Evolutionary conservation across 805 yeast genomes (phyloP).

Genomic region (Ogataea nitratoaversa): DNA sequence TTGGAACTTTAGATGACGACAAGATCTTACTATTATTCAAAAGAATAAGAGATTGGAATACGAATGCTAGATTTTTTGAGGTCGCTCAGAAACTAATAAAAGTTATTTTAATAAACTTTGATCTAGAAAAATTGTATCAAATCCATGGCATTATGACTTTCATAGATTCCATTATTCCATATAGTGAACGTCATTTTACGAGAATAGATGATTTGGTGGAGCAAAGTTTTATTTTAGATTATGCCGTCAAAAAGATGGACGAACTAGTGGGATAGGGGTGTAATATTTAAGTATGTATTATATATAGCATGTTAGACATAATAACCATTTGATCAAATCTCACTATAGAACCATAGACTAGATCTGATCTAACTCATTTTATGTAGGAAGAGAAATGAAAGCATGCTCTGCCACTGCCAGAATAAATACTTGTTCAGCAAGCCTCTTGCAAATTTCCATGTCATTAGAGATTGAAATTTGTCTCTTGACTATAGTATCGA

Average conservation of each 20-base stretch:
- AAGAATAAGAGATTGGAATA: constrained; percentile 92
- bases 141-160: constrained; percentile 64
- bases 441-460: too few species aligned
- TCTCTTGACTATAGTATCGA: too few species aligned
- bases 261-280: constrained; percentile 24
- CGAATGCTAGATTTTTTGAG: constrained; percentile 74
- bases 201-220: constrained; percentile 79
- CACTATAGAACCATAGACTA: too few species aligned
- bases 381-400: too few species aligned
- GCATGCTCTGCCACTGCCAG: too few species aligned
- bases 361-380: too few species aligned
- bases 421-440: too few species aligned
- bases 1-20: constrained; percentile 52
- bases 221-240: constrained; percentile 81
- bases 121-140: constrained; percentile 53
- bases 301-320: neutral
- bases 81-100: constrained; percentile 75
- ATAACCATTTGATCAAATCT: too few species aligned
- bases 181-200: constrained; percentile 77
- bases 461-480: too few species aligned
- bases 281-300: neutral
- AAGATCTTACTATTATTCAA: constrained; percentile 60
- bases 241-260: constrained; percentile 75
- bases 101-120: constrained; percentile 54
- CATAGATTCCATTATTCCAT: constrained; percentile 78